Conservation (phyloP, 768 basidiomycete genomes). For the Scleroderma bovista region DNA sequence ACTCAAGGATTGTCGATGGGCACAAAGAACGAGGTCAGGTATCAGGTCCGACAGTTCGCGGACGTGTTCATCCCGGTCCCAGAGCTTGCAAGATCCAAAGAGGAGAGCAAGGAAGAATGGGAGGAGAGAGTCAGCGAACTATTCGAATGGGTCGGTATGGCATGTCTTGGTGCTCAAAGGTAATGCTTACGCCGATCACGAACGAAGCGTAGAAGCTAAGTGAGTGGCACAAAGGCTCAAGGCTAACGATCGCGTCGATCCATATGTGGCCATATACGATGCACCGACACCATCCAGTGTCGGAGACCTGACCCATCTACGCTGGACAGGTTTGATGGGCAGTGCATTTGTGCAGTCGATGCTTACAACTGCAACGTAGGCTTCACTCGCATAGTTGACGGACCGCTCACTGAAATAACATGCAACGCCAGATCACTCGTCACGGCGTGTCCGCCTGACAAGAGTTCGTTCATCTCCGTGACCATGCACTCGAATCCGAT, state of each 20-base stretch:
- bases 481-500: constrained; percentile 36
- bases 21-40: constrained; percentile 12
- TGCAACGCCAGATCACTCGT: neutral
- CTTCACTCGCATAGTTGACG: constrained; percentile 2
- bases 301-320: constrained; percentile 46
- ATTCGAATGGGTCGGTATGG: constrained; percentile 76
- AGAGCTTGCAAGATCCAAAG: constrained; percentile 19
- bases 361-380: constrained; percentile 38
- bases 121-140: constrained; percentile 37
- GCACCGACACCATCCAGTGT: constrained; percentile 41
- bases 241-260: constrained; percentile 60
- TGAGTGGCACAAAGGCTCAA: constrained; percentile 37
- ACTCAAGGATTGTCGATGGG: neutral
- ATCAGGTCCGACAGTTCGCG: constrained; percentile 17
- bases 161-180: constrained; percentile 62
- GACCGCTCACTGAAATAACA: constrained; percentile 4
- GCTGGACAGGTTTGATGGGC: constrained; percentile 57
- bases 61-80: constrained; percentile 41
- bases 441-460: constrained; percentile 3
- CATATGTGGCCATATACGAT: constrained; percentile 64
- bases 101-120: constrained; percentile 47
- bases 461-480: constrained; percentile 13
- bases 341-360: constrained; percentile 48
- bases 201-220: neutral
- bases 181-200: constrained; percentile 16